phyloP scores from a whole-genome alignment of 2,329 filamentous ascomycete genomes.

The Colletotrichum melonis region DNA sequence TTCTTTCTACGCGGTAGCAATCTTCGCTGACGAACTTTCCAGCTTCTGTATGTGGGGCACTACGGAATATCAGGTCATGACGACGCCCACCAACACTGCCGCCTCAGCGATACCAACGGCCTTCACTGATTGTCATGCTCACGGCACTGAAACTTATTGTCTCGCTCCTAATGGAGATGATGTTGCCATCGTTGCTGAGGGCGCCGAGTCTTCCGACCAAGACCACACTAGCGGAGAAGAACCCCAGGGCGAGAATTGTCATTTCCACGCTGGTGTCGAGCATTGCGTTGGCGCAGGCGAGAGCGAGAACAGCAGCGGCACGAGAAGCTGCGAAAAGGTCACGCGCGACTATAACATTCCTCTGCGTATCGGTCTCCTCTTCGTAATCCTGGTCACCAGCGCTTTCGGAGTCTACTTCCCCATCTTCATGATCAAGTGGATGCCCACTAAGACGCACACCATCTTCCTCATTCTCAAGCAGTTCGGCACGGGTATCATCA shows the following conservation, averaged over 20 bases:
- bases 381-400: conserved; percentile 77
- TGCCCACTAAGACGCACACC: conserved; percentile 60
- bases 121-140: conserved; percentile 74
- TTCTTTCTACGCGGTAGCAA: too few species aligned
- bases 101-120: conserved; percentile 67
- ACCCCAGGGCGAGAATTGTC: conserved; percentile 64
- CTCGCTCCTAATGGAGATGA: conserved; percentile 69
- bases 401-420: conserved; percentile 64
- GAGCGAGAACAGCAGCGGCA: conserved; percentile 48
- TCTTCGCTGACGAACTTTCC: conserved; percentile 17
- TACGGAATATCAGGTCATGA: conserved; percentile 55
- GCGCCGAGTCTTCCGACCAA: conserved; percentile 39
- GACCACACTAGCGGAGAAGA: conserved; percentile 38
- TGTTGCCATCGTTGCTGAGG: conserved; percentile 63
- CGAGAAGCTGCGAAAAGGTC: conserved; percentile 56
- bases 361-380: conserved; percentile 77
- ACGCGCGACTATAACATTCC: conserved; percentile 72
- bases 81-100: conserved; percentile 58
- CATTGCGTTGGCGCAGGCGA: conserved; percentile 51
- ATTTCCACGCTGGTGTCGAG: conserved; percentile 82
- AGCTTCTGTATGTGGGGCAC: conserved; percentile 58
- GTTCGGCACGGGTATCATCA: conserved; percentile 79
- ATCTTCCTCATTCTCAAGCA: conserved; percentile 76
- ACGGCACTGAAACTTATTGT: conserved; percentile 71
- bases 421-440: conserved; percentile 70